These are phyloP conservation scores for Pseudomonodictys pantanalensis DNA, from an alignment of 495 filamentous ascomycete genomes.

Conservation along the genomic window DNA sequence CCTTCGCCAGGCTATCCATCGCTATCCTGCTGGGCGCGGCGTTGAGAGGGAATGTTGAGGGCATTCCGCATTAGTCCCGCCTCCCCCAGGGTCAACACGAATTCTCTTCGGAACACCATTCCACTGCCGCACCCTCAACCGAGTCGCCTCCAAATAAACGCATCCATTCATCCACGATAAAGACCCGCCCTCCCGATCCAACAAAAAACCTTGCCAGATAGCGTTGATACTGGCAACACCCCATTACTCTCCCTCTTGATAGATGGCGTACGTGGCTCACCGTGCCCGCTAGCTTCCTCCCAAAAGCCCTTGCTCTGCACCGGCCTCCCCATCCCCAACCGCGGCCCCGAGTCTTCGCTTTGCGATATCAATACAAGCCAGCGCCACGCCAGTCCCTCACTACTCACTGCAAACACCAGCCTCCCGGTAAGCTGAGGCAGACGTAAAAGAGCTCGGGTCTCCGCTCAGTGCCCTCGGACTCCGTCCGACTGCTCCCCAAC, in stretches of 20 bases:
- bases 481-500: constrained; percentile 16
- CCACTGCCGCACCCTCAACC: constrained; percentile 2
- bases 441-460: constrained; percentile 17
- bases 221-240: no score
- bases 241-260: no score
- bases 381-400: neutral
- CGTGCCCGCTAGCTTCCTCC: neutral
- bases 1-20: no score
- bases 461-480: constrained; percentile 26
- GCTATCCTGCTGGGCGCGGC: no score
- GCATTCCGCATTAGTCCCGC: constrained; percentile 1
- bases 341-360: neutral
- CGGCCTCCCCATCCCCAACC: neutral
- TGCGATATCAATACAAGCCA: neutral
- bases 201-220: no score
- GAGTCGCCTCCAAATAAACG: neutral
- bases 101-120: neutral
- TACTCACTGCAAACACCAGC: neutral
- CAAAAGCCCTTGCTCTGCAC: neutral
- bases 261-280: neutral
- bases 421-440: neutral
- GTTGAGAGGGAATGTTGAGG: constrained; percentile 2
- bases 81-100: neutral
- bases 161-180: neutral
- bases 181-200: neutral